Conservation (phyloP, 2,329 filamentous ascomycete genomes). For the Phyllosticta citribraziliensis region DNA sequence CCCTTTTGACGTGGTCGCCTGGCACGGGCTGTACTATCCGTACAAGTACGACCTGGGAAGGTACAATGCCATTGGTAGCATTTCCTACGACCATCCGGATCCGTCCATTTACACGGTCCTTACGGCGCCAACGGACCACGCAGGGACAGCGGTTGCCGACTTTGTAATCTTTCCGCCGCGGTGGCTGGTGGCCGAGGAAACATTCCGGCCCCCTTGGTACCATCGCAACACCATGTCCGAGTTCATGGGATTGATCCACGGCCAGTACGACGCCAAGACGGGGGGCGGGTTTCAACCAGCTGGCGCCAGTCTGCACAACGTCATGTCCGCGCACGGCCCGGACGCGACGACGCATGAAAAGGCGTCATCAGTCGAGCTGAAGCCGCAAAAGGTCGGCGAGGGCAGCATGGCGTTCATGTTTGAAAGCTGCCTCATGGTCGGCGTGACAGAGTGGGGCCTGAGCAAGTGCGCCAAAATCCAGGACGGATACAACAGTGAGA, state of each 20-base stretch:
- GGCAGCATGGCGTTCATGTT: conserved; percentile 61
- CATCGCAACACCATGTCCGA: conserved; percentile 62
- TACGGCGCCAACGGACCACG: conserved; percentile 48
- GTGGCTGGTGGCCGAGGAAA: conserved; percentile 60
- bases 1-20: conserved; percentile 62
- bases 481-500: conserved; percentile 67
- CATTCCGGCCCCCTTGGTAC: conserved; percentile 64
- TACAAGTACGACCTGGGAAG: conserved; percentile 50
- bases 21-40: conserved; percentile 60
- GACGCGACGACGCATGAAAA: conserved; percentile 50
- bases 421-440: conserved; percentile 58
- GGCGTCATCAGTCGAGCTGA: conserved; percentile 45
- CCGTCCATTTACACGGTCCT: conserved; percentile 59
- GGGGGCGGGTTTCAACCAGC: conserved; percentile 52
- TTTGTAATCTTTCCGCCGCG: conserved; percentile 65
- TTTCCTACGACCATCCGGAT: conserved; percentile 55
- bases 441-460: conserved; percentile 62
- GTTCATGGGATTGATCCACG: conserved; percentile 56
- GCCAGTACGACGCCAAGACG: conserved; percentile 52
- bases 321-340: conserved; percentile 63
- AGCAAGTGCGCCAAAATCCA: conserved; percentile 62
- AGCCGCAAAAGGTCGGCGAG: conserved; percentile 50
- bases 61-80: conserved; percentile 47
- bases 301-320: conserved; percentile 58
- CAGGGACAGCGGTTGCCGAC: conserved; percentile 51